Base-by-base conservation (phyloP, 371 early-diverging fungal species). In the Mortierella sp. region DNA sequence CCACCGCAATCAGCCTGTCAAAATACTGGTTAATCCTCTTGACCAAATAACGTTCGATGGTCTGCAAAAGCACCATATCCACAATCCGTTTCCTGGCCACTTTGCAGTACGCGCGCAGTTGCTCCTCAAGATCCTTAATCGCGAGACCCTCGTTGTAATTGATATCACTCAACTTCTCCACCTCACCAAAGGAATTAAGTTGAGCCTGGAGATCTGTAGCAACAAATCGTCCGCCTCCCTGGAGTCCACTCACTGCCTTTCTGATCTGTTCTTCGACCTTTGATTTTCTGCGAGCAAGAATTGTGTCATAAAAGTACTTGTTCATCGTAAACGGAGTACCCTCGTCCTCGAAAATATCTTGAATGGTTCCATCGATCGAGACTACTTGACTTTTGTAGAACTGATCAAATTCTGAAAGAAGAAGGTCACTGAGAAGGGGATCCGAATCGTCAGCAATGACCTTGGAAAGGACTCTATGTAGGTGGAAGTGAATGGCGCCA, bases 21-120 rank as follows among this genome's bases (percentile, higher is more conserved):
- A 75, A 75, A 44, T 66, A 75, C 12, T 62, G 59, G 37, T 62
- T 2, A 51, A 70, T 66, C 14, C 60, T 58, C 63, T 57, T 75
- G 66, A 75, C 52, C 75, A 74, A 53, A 43, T 66, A 43, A 4
- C 75, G 75, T 60, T 74, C 69, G 19, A 74, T 62, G 14, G 70
- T 53, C 64, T 75, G 75, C 47, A 69, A 29, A 47, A 69, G 75
- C 5, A 74, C 48, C 1, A 62, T 63, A 26, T 75, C 70, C 12
- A 70, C 66, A 66, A 69, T 75, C 4, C 75, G 57, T 50, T 69
- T 65, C 30, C 70, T 57, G 4, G 63, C 69, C n/a, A 75, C 70
- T 43, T 69, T 69, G 66, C 75, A 59, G 63, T 75, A 75, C 9
- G 75, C 60, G 23, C 47, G 50, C 25, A 75, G 25, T 18, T 59